Evolutionary conservation across 257 asterid genomes (phyloP), one percentile per base, ranked within the genome.

Genomic region (Anisodus acutangulus): DNA sequence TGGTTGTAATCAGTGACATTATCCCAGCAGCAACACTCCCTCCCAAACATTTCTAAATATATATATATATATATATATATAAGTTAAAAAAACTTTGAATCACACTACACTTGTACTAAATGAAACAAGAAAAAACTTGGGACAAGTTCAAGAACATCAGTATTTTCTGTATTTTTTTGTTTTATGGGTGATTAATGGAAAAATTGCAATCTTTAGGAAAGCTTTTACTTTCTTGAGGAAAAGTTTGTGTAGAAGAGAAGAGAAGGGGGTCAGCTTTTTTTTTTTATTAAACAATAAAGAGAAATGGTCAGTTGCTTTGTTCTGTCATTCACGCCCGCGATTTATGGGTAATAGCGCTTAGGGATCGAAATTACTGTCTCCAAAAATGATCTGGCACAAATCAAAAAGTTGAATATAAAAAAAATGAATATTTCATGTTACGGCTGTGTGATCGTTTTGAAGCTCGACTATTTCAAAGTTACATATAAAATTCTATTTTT

Each of bases 21-120:
- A 10, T 84, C 81, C 84, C 89, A 85, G 47, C 90, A 83, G 57
- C 87, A 88, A 84, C 93, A 91, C 83, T 87, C 87, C 72, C 90
- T 82, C 88, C 92, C 91, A 79, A 87, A 55, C 97, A 94, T 60
- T 72, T 70, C 74, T 81, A 80, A 76, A 78, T 82, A 22, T 22
- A 22, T 22, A 22, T 22, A 22, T 22, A 22, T 22, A 22, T 22
- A 22, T 22, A 22, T 22, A 22, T 22, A 22, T 22, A 22, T 31
- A 31, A 31, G 35, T 31, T 31, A 31, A 31, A 31, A 31, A 31
- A 31, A 31, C 35, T 31, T 31, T 31, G 35, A 31, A 31, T 31
- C 35, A 31, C 35, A 31, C 35, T 31, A 31, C 35, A 22, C 26
- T 22, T 84, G 49, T 0, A 11, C 5, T 43, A 35, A 47, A 22